These are phyloP conservation scores for Castanospermum australe DNA, from an alignment of 306 rosid genomes.

Conservation along the genomic window DNA sequence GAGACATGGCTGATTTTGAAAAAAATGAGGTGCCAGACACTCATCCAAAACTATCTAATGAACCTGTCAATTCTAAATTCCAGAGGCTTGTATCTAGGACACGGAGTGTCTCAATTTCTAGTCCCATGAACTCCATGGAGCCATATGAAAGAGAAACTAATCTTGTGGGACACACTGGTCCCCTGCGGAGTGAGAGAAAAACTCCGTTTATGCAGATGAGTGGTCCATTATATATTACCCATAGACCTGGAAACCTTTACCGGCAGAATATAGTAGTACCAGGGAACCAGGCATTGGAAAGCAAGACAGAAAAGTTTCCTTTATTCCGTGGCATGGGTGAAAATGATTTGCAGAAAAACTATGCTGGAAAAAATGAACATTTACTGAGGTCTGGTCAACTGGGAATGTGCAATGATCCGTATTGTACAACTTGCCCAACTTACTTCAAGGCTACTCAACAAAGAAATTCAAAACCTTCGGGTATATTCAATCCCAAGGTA, in stretches of 20 bases:
- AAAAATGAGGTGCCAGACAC: constrained; percentile 60
- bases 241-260: constrained; percentile 37
- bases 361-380: constrained; percentile 57
- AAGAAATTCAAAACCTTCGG: constrained; percentile 38
- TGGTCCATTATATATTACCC: constrained; percentile 52
- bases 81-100: constrained; percentile 43
- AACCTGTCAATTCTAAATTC: constrained; percentile 28
- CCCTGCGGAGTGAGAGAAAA: constrained; percentile 51
- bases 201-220: constrained; percentile 62
- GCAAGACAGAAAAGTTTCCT: constrained; percentile 36
- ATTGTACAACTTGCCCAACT: constrained; percentile 88
- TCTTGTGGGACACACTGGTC: constrained; percentile 80
- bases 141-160: constrained; percentile 43
- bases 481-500: constrained; percentile 62
- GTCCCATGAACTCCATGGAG: constrained; percentile 51
- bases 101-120: constrained; percentile 65
- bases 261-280: constrained; percentile 20
- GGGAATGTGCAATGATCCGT: constrained; percentile 93
- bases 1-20: constrained; percentile 55
- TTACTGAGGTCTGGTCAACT: constrained; percentile 82
- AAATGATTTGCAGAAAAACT: constrained; percentile 42
- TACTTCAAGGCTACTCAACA: constrained; percentile 49
- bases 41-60: constrained; percentile 32
- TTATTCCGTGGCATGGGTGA: constrained; percentile 19
- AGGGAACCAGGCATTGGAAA: constrained; percentile 37